Evolutionary conservation across 352 stramenopile genomes (phyloP).

Genomic region (Pythium scleroteichum): DNA sequence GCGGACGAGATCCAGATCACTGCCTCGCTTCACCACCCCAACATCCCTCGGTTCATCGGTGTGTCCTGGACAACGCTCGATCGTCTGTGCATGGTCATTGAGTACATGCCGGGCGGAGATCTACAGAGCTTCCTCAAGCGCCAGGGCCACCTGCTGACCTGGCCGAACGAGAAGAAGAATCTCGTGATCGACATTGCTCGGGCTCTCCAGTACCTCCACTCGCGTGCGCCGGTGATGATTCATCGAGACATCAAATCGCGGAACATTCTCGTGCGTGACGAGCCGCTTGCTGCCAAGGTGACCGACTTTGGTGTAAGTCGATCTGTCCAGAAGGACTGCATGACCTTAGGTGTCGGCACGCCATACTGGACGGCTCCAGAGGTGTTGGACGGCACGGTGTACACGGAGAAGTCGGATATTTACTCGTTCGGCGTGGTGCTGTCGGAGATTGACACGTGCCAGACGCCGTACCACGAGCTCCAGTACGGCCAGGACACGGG

Average conservation of each 20-base stretch:
- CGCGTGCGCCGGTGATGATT: constrained; percentile 33
- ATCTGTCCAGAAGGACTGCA: constrained; percentile 19
- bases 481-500: constrained; percentile 21
- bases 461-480: constrained; percentile 23
- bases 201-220: constrained; percentile 51
- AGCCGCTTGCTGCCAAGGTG: constrained; percentile 56
- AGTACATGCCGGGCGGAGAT: constrained; percentile 30
- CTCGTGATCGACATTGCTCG: constrained; percentile 48
- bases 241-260: constrained; percentile 60
- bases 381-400: constrained; percentile 50
- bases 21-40: constrained; percentile 27
- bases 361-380: constrained; percentile 82
- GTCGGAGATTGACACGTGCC: constrained; percentile 26
- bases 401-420: constrained; percentile 69
- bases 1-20: constrained; percentile 31
- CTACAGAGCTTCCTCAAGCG: constrained; percentile 27
- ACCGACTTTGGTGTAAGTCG: constrained; percentile 83
- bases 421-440: constrained; percentile 39
- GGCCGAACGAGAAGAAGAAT: constrained; percentile 43
- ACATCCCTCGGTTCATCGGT: constrained; percentile 28
- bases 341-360: constrained; percentile 75
- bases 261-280: constrained; percentile 39
- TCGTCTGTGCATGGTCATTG: constrained; percentile 27
- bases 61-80: constrained; percentile 29
- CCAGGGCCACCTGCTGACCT: constrained; percentile 30